Conservation (phyloP, 805 yeast genomes). For the Ogataea naganishii region DNA sequence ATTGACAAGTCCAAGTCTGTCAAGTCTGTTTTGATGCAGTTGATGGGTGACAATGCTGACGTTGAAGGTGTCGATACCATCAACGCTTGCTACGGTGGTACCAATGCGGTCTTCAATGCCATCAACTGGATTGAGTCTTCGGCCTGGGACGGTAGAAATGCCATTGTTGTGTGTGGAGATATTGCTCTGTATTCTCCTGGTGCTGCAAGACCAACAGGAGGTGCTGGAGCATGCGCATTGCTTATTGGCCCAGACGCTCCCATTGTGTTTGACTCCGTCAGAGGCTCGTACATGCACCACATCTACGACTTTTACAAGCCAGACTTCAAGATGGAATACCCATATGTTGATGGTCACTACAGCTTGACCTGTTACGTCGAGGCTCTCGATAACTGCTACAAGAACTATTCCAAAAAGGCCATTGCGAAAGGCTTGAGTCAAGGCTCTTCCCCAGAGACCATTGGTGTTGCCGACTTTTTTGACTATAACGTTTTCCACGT, state of each 20-base stretch:
- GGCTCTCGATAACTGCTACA: constrained; percentile 85
- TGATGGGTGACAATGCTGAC: constrained; percentile 81
- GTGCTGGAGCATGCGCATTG: constrained; percentile 94
- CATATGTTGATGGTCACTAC: constrained; percentile 95
- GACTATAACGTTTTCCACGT: constrained; percentile 96
- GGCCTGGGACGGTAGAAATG: constrained; percentile 97
- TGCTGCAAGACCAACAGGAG: constrained; percentile 99
- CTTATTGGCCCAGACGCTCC: constrained; percentile 98
- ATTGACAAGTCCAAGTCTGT: constrained; percentile 96
- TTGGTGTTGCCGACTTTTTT: constrained; percentile 65
- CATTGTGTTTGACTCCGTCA: constrained; percentile 76
- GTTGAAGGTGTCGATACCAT: constrained; percentile 93
- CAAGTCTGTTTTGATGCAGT: constrained; percentile 91
- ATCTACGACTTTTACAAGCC: constrained; percentile 99
- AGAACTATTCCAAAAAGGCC: constrained; percentile 71
- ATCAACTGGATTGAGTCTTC: constrained; percentile 94
- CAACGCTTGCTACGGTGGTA: constrained; percentile 99
- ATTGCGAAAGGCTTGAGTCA: constrained; percentile 37
- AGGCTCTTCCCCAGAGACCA: constrained; percentile 39
- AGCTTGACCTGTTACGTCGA: constrained; percentile 89
- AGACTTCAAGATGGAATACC: constrained; percentile 92
- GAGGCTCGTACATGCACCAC: constrained; percentile 93
- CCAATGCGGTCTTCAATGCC: constrained; percentile 88
- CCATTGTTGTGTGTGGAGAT: constrained; percentile 95
- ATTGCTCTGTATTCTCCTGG: constrained; percentile 97